These are phyloP conservation scores for Peronospora destructor DNA, from an alignment of 352 stramenopile species.

Conservation along the genomic window DNA sequence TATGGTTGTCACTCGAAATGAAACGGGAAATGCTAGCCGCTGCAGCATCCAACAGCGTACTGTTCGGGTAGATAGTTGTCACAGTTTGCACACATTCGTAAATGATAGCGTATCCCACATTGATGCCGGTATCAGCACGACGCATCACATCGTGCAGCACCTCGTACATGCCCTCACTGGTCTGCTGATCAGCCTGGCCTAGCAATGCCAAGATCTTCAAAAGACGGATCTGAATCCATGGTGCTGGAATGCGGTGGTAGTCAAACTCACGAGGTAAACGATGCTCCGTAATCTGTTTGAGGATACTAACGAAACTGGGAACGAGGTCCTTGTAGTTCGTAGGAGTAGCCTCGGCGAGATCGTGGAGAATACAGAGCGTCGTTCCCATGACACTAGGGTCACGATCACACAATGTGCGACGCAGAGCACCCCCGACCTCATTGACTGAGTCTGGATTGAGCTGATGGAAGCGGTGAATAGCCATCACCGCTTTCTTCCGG, in stretches of 20 bases:
- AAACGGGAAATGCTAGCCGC: constrained; percentile 91
- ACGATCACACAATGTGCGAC: constrained; percentile 96
- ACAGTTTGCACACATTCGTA: constrained; percentile 99
- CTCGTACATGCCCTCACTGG: constrained; percentile 99
- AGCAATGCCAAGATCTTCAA: constrained; percentile 95
- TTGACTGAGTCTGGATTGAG: constrained; percentile 90
- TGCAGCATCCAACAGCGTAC: constrained; percentile 92
- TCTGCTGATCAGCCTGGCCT: constrained; percentile 90
- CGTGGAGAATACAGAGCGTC: constrained; percentile 90
- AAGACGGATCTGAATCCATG: constrained; percentile 99
- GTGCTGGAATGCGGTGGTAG: constrained; percentile 98
- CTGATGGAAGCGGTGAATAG: constrained; percentile 97
- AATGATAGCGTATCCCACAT: constrained; percentile 99
- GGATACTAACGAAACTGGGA: constrained; percentile 96
- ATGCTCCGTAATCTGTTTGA: constrained; percentile 99
- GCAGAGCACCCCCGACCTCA: constrained; percentile 89
- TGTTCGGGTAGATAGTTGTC: constrained; percentile 99
- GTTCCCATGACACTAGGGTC: constrained; percentile 98
- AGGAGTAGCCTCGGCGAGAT: constrained; percentile 87
- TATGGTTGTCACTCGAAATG: constrained; percentile 93
- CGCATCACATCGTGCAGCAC: constrained; percentile 98
- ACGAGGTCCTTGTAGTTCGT: constrained; percentile 98
- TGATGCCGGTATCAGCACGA: constrained; percentile 97
- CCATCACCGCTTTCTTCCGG: constrained; percentile 98
- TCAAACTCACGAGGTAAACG: constrained; percentile 97